These are phyloP conservation scores for Colletotrichum brevisporum DNA, from an alignment of 2,329 filamentous ascomycete genomes.

Conservation along the genomic window DNA sequence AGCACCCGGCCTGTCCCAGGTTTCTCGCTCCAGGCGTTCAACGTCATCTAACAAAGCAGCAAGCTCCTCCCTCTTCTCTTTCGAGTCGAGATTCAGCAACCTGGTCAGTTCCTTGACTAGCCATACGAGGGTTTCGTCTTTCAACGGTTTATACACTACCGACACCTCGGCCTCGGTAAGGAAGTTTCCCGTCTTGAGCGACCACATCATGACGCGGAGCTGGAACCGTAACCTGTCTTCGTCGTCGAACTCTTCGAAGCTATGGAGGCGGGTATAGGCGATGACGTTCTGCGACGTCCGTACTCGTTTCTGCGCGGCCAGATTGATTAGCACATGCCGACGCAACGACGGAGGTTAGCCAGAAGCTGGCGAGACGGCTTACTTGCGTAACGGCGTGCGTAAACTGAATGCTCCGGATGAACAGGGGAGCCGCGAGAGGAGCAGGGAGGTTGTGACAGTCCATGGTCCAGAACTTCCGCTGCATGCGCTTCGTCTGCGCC, in stretches of 20 bases:
- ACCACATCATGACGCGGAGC: constrained; percentile 4
- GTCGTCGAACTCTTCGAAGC: background rate
- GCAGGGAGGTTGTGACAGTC: background rate
- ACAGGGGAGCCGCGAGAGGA: background rate
- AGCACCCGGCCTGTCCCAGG: constrained; percentile 81
- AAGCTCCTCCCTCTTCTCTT: background rate
- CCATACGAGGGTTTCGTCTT: background rate
- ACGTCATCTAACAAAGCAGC: constrained; percentile 52
- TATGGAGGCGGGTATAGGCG: background rate
- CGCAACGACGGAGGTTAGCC: too few species aligned
- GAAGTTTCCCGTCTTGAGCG: background rate
- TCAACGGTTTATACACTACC: background rate
- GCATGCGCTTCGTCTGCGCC: background rate
- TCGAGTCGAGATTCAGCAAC: background rate
- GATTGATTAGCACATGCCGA: too few species aligned
- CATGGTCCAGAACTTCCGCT: background rate
- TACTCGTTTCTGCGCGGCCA: background rate
- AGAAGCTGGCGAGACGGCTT: too few species aligned
- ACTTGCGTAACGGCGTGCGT: too few species aligned
- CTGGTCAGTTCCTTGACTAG: constrained; percentile 26
- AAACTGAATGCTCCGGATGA: background rate
- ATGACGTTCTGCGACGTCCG: constrained; percentile 3
- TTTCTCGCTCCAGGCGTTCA: constrained; percentile 75
- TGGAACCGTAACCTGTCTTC: background rate
- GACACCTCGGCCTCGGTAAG: background rate